Evolutionary conservation across 2,329 filamentous ascomycete species (phyloP), one percentile per base, ranked within the genome.

Genomic region (Aspergillus fructus): DNA sequence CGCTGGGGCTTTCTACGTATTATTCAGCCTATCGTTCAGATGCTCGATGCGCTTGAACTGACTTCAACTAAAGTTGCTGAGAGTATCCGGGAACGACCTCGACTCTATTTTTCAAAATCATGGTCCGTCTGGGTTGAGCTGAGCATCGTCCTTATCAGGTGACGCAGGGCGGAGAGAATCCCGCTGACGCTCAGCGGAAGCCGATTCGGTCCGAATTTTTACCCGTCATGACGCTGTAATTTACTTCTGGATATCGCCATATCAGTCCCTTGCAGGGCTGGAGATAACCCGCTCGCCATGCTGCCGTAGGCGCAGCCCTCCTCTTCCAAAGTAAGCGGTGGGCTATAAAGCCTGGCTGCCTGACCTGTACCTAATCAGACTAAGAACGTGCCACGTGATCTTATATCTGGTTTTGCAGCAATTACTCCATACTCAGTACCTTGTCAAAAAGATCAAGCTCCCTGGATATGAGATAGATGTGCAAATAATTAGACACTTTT

Each of bases 111-210:
- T 37, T 37, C 34, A 37, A 37, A n/a, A n/a, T 7, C 34, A 37
- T 4, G 13, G 5, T 13, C 34, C 5, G 34, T n/a, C n/a, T n/a
- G 34, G n/a, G 12, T 6, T 37, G 34, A 7, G 27, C 27, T 30
- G 27, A 21, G 11, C 47, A 12, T 49, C 11, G 19, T 13, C 15
- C 9, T 17, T 30, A 40, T 49, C 23, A 49, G 15, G 24, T 42
- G 40, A 52, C 39, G 39, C 49, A 47, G 23, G 43, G 17, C 55
- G 54, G 60, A 61, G 64, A 64, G 64, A 15, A 33, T 66, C 64
- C 65, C 65, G 65, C 65, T 64, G 64, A 63, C 53, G 33, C 65
- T 67, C 65, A 63, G 65, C 65, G 58, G 63, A 34, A 37, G 54
- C 19, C 53, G 53, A 62, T 34, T 49, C 53, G 39, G 53, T 43